These are phyloP conservation scores for Lumnitzera racemosa DNA, from an alignment of 345 rosid genomes.

Conservation along the genomic window DNA sequence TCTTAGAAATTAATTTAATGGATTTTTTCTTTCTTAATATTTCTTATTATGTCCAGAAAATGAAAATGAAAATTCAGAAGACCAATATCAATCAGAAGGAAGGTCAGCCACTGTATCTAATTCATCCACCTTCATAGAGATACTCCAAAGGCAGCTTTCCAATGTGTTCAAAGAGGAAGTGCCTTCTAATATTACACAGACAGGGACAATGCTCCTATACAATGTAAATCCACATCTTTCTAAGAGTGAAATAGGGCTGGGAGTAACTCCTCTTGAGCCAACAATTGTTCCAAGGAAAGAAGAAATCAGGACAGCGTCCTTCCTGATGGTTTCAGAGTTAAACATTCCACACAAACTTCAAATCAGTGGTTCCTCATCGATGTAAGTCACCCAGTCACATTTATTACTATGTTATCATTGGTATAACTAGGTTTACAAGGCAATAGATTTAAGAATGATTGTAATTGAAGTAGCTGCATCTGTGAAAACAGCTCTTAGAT, in stretches of 20 bases:
- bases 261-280: conserved; percentile 20
- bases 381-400: background rate
- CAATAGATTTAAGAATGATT: too few relatives aligned
- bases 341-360: too few relatives aligned
- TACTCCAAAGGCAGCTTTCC: conserved; percentile 23
- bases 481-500: too few relatives aligned
- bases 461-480: too few relatives aligned
- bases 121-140: conserved; percentile 10
- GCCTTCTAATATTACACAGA: background rate
- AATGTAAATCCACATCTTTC: conserved; percentile 8
- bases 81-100: too few relatives aligned
- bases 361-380: background rate
- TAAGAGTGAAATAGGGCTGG: conserved; percentile 27
- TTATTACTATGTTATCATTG: too few relatives aligned
- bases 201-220: conserved; percentile 24
- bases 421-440: too few relatives aligned
- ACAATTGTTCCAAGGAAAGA: background rate
- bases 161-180: background rate
- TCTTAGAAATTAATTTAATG: too few relatives aligned
- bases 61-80: too few relatives aligned
- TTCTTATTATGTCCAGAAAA: too few relatives aligned
- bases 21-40: too few relatives aligned
- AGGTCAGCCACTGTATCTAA: too few relatives aligned
- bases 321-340: background rate
- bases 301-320: background rate